Percentiles rank a stretch among this genome's conserved stretches.
These are phyloP conservation scores for Aspergillus sclerotiicarbonarius DNA, from an alignment of 495 filamentous ascomycete species.

Conservation along the genomic window DNA sequence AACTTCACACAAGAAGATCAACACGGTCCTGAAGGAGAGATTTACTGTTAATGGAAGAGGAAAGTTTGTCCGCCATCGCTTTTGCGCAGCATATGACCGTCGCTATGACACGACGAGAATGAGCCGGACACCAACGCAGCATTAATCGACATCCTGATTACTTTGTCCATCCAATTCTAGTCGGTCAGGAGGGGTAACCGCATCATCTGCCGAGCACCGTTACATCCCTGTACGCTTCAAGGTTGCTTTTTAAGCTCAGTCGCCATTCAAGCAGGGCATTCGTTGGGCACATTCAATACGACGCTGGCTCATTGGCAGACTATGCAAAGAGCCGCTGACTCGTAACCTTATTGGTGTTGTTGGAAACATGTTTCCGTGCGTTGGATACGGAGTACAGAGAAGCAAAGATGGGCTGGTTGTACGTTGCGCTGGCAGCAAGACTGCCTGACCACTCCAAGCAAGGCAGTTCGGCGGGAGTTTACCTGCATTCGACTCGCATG, in stretches of 20 bases:
- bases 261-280: neutral
- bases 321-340: neutral
- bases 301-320: slow-evolving; percentile 7
- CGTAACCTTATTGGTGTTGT: neutral
- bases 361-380: slow-evolving; percentile 6
- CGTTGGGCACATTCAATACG: slow-evolving; percentile 1
- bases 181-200: too few species aligned
- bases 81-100: too few species aligned
- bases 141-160: too few species aligned
- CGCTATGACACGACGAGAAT: too few species aligned
- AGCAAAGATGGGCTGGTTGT: neutral
- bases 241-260: neutral
- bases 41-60: too few species aligned
- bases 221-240: neutral
- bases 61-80: too few species aligned
- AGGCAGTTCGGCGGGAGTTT: slow-evolving; percentile 9
- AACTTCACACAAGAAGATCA: too few species aligned
- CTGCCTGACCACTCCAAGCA: slow-evolving; percentile 1
- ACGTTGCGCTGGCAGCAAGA: neutral
- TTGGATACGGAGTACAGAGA: neutral
- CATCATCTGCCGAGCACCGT: too few species aligned
- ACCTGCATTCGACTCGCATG: slow-evolving; percentile 10
- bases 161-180: too few species aligned
- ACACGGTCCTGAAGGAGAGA: too few species aligned
- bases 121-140: too few species aligned